Evolutionary conservation across 129 eudicot species (phyloP), one percentile per base, ranked within the genome.

Genomic region (Flaveria ramosissima): DNA sequence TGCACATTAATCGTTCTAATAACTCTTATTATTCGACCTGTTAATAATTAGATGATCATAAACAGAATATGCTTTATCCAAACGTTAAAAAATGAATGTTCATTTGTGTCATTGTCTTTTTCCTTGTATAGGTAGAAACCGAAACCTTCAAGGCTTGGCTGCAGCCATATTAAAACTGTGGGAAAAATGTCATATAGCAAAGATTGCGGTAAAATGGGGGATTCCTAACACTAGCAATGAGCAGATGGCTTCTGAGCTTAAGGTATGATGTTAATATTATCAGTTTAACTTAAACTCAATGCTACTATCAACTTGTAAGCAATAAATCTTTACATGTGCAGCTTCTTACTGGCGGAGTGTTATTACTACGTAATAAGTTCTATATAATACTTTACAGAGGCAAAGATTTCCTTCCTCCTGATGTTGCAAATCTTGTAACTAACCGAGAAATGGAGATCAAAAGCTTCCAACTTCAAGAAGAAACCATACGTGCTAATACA

Each of bases 151-250:
- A 83, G 99, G 99, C 24, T 73, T 95, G 79, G 99, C 99, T 56
- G 92, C 85, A 75, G 93, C 99, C 56, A 89, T 95, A 15, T 69
- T 95, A 55, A 91, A 95, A 70, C 77, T 95, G 59, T 95, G 99
- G 99, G 92, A 86, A 88, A 91, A 86, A 81, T 87, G 93, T 79
- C 88, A 84, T 42, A 91, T 89, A 62, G 96, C 92, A 74, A 95
- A 95, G 85, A 89, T 95, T 68, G 99, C 99, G 55, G 62, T 95
- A 61, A 95, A 95, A 82, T 91, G 88, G 92, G 99, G 99, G 3
- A 78, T 86, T 80, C 99, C 84, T 32, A 91, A 95, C 83, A 89
- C 99, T 43, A 84, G 87, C 84, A 95, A 95, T 65, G 92, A 89
- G 72, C 94, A 89, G 83, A 95, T 95, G 99, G 96, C 99, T 73